Evolutionary conservation across 1,284 basidiomycete genomes (phyloP), one percentile per base, ranked within the genome.

Genomic region (Pseudozyma tsukubaensis): DNA sequence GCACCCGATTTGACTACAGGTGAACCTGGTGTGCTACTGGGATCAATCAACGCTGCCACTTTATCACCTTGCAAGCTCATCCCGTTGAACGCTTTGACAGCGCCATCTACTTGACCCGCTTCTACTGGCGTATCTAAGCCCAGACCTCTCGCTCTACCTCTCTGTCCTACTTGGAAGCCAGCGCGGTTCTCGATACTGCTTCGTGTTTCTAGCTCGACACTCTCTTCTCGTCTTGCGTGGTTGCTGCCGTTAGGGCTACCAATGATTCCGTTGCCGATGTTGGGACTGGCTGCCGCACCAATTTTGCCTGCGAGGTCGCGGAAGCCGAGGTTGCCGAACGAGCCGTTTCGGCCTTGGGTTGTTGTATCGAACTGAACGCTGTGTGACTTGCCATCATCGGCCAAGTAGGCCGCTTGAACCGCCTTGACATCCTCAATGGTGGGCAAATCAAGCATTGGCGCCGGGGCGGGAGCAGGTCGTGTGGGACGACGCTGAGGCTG

Each of bases 391-490:
- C 70, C 67, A 39, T 78, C 70, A 44, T 76, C 63, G 14, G 80
- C 74, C 11, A 79, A 50, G 14, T 60, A 69, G 1, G 79, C 75
- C 0, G 82, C 81, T 40, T 83, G 76, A 16, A 75, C 72, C 14
- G 82, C 80, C 21, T 80, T 76, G 39, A 84, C 79, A 32, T 84
- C 83, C 29, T 82, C 83, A 36, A 83, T 76, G 1, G 83, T 84
- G 5, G 83, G 83, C 24, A 84, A 62, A 60, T 84, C 82, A 37
- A 81, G 53, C 42, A 73, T 57, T 11, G 70, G 61, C 35, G 73
- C 71, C 1, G 82, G 79, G 12, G 75, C 78, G 11, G 80, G 80
- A 11, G 76, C 61, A 2, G 70, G 66, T 21, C 64, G 59, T 2
- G 56, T 44, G 16, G 70, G 61, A 29, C 56, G 55, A 50, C 60